Conservation (phyloP, 495 filamentous ascomycete genomes). For the Melanomma pulvis-pyrius region DNA sequence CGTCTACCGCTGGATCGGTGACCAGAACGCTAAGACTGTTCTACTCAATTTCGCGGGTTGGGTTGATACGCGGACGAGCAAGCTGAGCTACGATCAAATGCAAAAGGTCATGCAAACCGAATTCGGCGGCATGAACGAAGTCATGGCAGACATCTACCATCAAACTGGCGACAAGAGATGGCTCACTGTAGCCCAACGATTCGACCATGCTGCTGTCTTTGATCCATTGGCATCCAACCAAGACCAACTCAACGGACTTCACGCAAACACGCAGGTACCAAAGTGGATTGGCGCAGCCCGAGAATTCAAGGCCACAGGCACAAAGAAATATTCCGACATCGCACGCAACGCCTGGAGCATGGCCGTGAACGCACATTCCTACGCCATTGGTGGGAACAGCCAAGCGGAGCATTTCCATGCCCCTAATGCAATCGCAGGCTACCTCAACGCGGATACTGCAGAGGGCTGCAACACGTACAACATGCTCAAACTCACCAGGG, state of each 20-base stretch:
- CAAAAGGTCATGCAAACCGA: slow-evolving; percentile 46
- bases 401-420: slow-evolving; percentile 48
- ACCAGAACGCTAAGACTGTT: slow-evolving; percentile 41
- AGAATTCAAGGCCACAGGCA: slow-evolving; percentile 45
- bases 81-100: slow-evolving; percentile 44
- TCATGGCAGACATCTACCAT: slow-evolving; percentile 44
- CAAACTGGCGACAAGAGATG: slow-evolving; percentile 43
- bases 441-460: slow-evolving; percentile 42
- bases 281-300: slow-evolving; percentile 47
- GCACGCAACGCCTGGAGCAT: slow-evolving; percentile 47
- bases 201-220: slow-evolving; percentile 46
- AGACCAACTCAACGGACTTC: slow-evolving; percentile 46
- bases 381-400: slow-evolving; percentile 50
- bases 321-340: slow-evolving; percentile 41
- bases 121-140: slow-evolving; percentile 49
- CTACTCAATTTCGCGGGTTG: slow-evolving; percentile 44
- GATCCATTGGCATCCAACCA: slow-evolving; percentile 42
- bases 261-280: slow-evolving; percentile 49
- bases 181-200: slow-evolving; percentile 45
- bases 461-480: slow-evolving; percentile 51
- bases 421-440: slow-evolving; percentile 43
- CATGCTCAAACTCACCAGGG: slow-evolving; percentile 49
- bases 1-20: slow-evolving; percentile 44
- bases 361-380: slow-evolving; percentile 42
- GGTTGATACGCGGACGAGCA: slow-evolving; percentile 45